These are phyloP conservation scores for Bipolaris oryzae DNA, from an alignment of 2,329 filamentous ascomycete species.

Conservation along the genomic window DNA sequence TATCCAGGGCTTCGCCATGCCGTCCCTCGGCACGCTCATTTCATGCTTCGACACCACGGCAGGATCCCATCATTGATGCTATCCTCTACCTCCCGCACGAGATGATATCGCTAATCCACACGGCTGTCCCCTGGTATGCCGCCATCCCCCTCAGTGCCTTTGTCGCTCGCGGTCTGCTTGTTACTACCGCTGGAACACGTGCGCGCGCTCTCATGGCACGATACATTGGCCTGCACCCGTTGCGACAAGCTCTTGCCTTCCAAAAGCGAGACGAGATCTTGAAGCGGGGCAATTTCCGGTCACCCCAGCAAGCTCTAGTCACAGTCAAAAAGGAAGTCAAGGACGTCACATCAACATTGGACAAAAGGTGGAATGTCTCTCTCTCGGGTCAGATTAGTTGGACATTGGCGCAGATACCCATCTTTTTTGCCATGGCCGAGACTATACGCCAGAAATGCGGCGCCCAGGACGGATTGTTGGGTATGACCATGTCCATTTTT, in stretches of 20 bases:
- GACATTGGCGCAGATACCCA: conserved; percentile 42
- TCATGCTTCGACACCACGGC: conserved; percentile 54
- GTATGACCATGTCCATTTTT: conserved; percentile 26
- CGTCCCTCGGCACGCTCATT: conserved; percentile 51
- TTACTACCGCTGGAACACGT: conserved; percentile 55
- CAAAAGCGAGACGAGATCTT: conserved; percentile 32
- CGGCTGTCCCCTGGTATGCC: conserved; percentile 60
- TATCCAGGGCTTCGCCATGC: conserved; percentile 1
- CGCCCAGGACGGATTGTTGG: conserved; percentile 38
- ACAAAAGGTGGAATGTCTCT: conserved; percentile 40
- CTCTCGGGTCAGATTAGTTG: conserved; percentile 33
- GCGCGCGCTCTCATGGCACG: conserved; percentile 48
- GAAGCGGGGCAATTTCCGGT: conserved; percentile 27
- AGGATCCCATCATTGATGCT: conserved; percentile 50
- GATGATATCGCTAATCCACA: conserved; percentile 60
- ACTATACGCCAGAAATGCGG: conserved; percentile 45
- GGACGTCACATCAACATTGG: conserved; percentile 31
- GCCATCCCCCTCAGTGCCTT: conserved; percentile 63
- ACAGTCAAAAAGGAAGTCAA: conserved; percentile 23
- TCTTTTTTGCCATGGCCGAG: conserved; percentile 48
- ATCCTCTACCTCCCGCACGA: conserved; percentile 53
- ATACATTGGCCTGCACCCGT: conserved; percentile 53
- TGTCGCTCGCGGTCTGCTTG: conserved; percentile 55
- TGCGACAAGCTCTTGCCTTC: conserved; percentile 39
- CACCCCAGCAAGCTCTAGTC: conserved; percentile 22